A percentile compares a stretch with the other conserved stretches of the same genome.
These are phyloP conservation scores for Triangularia setosa DNA, from an alignment of 2,329 filamentous ascomycete genomes.

Conservation along the genomic window DNA sequence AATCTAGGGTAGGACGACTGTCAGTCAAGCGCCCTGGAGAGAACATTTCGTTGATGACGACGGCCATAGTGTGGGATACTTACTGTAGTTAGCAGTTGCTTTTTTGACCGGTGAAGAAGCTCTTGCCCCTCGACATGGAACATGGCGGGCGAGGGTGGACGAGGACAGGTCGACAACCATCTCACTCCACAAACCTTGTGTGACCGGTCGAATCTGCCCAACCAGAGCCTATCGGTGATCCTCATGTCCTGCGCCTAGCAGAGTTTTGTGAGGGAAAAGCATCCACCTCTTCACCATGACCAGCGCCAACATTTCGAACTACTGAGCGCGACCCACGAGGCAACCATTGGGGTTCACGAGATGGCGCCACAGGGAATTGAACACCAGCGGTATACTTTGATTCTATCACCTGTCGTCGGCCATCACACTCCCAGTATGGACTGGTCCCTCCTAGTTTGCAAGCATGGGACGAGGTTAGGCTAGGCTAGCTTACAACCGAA, in stretches of 20 bases:
- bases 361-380: neutral
- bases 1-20: neutral
- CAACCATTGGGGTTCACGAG: neutral
- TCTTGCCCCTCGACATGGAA: neutral
- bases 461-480: neutral
- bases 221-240: neutral
- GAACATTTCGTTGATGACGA: neutral
- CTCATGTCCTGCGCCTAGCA: neutral
- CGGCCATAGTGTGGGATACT: neutral
- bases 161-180: neutral
- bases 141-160: neutral
- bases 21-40: neutral
- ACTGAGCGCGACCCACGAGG: neutral
- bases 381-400: neutral
- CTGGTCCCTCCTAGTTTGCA: neutral
- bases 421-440: neutral
- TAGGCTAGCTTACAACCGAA: neutral
- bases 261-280: neutral
- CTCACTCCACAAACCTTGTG: neutral
- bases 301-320: neutral
- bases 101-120: neutral
- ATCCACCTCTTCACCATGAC: neutral
- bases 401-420: neutral
- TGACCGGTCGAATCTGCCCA: neutral
- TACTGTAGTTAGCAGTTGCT: neutral